Conservation (phyloP, 2,329 filamentous ascomycete genomes). For the Phyllosticta paracitricarpa region DNA sequence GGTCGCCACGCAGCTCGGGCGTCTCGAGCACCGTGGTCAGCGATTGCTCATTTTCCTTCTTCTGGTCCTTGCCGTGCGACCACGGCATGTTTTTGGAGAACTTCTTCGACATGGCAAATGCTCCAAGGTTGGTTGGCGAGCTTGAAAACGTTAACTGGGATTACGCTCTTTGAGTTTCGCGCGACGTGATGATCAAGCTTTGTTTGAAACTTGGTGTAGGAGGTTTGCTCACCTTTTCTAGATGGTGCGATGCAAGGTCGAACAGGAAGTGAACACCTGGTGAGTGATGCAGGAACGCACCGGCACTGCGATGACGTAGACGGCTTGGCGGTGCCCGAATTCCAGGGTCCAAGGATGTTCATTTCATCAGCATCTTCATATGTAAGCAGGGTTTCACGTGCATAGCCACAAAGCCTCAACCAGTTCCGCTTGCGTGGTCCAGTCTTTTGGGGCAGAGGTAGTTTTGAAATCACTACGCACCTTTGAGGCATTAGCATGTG, state of each 20-base stretch:
- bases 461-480: neutral
- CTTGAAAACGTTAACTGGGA: neutral
- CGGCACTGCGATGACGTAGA: conserved; percentile 6
- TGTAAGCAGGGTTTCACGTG: neutral
- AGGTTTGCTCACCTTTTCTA: neutral
- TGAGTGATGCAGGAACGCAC: neutral
- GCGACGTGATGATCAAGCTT: neutral
- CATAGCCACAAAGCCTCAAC: neutral
- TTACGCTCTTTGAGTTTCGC: neutral
- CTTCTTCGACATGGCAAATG: conserved; percentile 2
- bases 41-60: neutral
- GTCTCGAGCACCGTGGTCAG: conserved; percentile 28
- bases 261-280: neutral
- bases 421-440: neutral
- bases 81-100: conserved; percentile 6
- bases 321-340: neutral
- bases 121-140: neutral
- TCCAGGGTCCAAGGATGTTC: conserved; percentile 2
- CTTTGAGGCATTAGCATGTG: neutral
- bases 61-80: neutral
- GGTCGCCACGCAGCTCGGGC: conserved; percentile 31
- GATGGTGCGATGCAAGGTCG: conserved; percentile 6
- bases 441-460: neutral
- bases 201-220: neutral
- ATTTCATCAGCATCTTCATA: neutral